A percentile compares a stretch with the other conserved stretches of the same genome.
Conservation (phyloP, 305 asterid species). For the Withania somnifera region DNA sequence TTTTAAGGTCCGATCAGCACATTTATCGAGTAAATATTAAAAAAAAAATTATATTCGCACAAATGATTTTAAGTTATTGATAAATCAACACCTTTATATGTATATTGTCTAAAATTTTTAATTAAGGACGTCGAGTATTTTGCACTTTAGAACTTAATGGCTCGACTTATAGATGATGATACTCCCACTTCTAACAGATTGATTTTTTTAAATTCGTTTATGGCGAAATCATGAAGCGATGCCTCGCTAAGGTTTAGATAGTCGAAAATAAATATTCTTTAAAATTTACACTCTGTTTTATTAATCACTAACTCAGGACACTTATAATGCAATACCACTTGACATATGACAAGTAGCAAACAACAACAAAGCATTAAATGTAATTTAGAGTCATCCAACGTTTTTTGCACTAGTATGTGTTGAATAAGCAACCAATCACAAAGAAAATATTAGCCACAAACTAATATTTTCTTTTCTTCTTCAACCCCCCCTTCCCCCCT, state of each 20-base stretch:
- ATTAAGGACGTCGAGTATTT: no score
- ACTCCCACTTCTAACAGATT: neutral
- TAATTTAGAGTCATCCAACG: neutral
- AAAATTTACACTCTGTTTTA: neutral
- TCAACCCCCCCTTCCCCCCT: no score
- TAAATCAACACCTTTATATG: no score
- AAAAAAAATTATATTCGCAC: no score
- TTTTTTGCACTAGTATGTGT: neutral
- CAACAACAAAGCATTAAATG: neutral
- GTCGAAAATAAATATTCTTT: neutral
- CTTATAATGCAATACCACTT: neutral
- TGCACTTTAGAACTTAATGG: neutral
- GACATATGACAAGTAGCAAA: neutral
- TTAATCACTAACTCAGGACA: neutral
- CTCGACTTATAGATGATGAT: neutral
- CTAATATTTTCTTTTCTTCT: neutral
- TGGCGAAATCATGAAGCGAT: no score
- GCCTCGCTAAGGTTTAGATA: neutral
- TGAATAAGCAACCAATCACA: neutral
- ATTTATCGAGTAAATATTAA: neutral
- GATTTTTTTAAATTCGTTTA: neutral
- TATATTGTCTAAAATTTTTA: no score
- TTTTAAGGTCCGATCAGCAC: rapidly evolving
- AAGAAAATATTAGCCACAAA: neutral
- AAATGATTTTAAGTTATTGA: no score